Percentiles rank a stretch among this genome's conserved stretches.
Conservation (phyloP, 2,329 filamentous ascomycete genomes). For the Boeremia lycopersici region DNA sequence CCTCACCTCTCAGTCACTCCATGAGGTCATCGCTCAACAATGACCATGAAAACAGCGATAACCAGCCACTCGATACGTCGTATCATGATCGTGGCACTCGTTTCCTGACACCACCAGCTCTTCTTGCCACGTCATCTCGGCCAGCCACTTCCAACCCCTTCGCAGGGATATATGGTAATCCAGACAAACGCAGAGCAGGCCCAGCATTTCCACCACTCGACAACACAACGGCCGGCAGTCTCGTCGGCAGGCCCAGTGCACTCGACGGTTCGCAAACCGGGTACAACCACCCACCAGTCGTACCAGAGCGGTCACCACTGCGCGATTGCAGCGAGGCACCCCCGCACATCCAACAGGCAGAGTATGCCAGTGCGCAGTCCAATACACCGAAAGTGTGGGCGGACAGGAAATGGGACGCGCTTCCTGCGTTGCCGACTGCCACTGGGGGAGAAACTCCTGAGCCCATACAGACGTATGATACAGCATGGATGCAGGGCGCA, state of each 20-base stretch:
- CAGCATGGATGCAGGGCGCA: neutral
- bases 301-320: neutral
- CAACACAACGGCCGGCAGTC: neutral
- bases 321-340: too few species aligned
- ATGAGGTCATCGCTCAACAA: neutral
- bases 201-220: neutral
- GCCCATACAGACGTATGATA: neutral
- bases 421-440: neutral
- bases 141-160: constrained; percentile 3
- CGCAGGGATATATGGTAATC: constrained; percentile 4
- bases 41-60: neutral
- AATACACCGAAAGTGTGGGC: neutral
- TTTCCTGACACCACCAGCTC: neutral
- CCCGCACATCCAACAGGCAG: neutral
- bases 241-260: constrained; percentile 2
- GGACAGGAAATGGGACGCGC: constrained; percentile 2
- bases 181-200: neutral
- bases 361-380: neutral
- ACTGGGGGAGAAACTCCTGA: neutral
- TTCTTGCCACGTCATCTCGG: neutral
- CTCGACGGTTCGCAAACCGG: neutral
- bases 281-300: neutral
- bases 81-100: neutral
- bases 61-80: neutral
- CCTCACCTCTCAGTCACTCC: neutral